Base-by-base conservation (phyloP, 2,329 filamentous ascomycete species). In the Pseudopithomyces maydicus region DNA sequence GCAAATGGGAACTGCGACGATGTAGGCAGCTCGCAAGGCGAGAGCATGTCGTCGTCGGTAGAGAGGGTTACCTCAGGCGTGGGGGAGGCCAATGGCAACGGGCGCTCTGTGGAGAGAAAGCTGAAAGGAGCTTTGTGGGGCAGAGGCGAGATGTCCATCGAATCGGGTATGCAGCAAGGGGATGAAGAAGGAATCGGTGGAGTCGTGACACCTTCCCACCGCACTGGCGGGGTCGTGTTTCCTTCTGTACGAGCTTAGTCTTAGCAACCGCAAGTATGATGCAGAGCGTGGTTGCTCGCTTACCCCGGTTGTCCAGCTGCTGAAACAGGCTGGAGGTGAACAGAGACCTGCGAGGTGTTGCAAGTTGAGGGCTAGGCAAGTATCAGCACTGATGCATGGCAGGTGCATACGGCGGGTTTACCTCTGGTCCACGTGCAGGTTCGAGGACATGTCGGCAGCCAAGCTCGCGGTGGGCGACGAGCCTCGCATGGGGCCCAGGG, bases 401-500 rank as follows among this genome's bases (percentile, higher is more conserved):
- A 48, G 33, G 61, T 61, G 60, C 58, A 80, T 68, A 64, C 69
- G 65, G 62, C 51, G 54, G 35, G 22, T 84, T 66, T 82, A 97
- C 94, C 93, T 97, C 72, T 90, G 92, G 78, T 97, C 93, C 75
- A 98, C 90, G 74, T 94, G 90, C 75, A 98, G 96, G 81, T 98
- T 99, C 74, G 97, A 92, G 56, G 93, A 97, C 68, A 98, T 84
- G 78, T 99, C 95, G 60, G 92, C 93, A 41, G 93, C 94, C 66
- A 99, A 81, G 72, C 91, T 96, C 51, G 92, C 88, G 35, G 92
- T 93, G 6, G 95, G 95, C 55, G 95, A 99, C 19, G 93, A 96
- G 47, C 92, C 91, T 65, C 87, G 87, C 69, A 91, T 82, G 51
- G 89, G 85, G 73, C 91, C 92, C 68, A 90, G 78, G 69, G 84